phyloP scores from a whole-genome alignment of 1,139 yeast species.

The Sugiyamaella novakii region DNA sequence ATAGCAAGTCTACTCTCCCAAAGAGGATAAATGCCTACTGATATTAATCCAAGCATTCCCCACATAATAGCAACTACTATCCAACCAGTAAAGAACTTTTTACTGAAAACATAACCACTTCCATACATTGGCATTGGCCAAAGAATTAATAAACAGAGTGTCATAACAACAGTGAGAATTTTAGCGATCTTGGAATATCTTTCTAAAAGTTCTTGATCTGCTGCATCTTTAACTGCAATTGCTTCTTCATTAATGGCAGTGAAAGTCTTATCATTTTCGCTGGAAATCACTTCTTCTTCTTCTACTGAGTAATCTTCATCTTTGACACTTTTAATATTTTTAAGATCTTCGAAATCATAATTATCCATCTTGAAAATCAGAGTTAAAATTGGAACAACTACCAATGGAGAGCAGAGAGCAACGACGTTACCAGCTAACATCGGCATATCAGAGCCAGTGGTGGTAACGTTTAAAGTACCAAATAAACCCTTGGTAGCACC shows the following conservation, averaged over 20 bases:
- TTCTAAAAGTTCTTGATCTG: constrained; percentile 26
- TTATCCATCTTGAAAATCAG: constrained; percentile 60
- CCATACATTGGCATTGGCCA: constrained; percentile 55
- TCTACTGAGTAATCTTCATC: constrained; percentile 24
- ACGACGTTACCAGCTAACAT: constrained; percentile 87
- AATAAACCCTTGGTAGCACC: constrained; percentile 46
- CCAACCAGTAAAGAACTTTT: constrained; percentile 49
- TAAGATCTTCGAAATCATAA: constrained; percentile 64
- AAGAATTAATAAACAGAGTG: constrained; percentile 38
- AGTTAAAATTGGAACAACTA: constrained; percentile 69
- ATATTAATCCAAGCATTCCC: constrained; percentile 46
- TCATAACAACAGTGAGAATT: constrained; percentile 44
- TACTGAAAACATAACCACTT: constrained; percentile 46
- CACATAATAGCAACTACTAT: constrained; percentile 47
- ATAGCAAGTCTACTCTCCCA: constrained; percentile 57
- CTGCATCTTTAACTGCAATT: constrained; percentile 22
- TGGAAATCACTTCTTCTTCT: constrained; percentile 22
- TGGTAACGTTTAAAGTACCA: constrained; percentile 54
- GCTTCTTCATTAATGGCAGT: constrained; percentile 24
- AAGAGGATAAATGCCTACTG: constrained; percentile 47
- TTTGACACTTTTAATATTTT: constrained; percentile 45
- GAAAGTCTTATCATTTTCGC: constrained; percentile 20
- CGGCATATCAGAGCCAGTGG: constrained; percentile 75
- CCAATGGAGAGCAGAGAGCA: constrained; percentile 72
- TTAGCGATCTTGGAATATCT: constrained; percentile 41